Base-by-base conservation (phyloP, 352 stramenopile species). In the Globisporangium abappressorium region DNA sequence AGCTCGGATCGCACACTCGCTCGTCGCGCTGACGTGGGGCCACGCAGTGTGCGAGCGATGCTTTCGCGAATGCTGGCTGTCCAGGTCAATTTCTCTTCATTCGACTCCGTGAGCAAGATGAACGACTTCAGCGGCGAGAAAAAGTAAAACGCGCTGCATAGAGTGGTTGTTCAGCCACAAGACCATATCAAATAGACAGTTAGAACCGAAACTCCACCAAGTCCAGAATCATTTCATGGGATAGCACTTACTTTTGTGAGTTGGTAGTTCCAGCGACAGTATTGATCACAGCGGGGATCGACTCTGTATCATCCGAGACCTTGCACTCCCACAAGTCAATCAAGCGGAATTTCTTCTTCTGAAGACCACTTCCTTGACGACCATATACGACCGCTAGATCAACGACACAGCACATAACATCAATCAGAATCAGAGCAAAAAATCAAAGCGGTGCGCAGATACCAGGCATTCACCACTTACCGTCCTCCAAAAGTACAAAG, bases 81-180 rank as follows among this genome's bases (percentile, higher is more conserved):
- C 88, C 88, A 95, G 12, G 47, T 65, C 2, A 63, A 30, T 66
- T 93, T 93, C 26, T 89, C 85, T 62, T 79, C 72, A 22, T 91
- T 74, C 9, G 83, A 89, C 14, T 88, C 72, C 7, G 88, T 75
- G 15, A 95, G 72, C 43, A 95, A 71, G 56, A 95, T 92, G 61
- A 95, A 95, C 30, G 88, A 95, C 74, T 95, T 95, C 24, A 92
- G 77, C 18, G 83, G 87, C 2, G 88, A 95, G 58, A 88, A 93
- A 47, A 95, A 95, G 64, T 89, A 92, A 58, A 95, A 93, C 0
- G 88, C 88, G 59, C 84, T 95, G 60, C 2, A 69, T 20, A 14
- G 20, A 20, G 34, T 15, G 12, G 6, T 51, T 51, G 2, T 7
- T 22, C 6, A 22, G 43, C 3, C 43, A 51, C 43, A 22, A 22